Evolutionary conservation across 1,284 basidiomycete species (phyloP).

Genomic region (Caloboletus inedulis): DNA sequence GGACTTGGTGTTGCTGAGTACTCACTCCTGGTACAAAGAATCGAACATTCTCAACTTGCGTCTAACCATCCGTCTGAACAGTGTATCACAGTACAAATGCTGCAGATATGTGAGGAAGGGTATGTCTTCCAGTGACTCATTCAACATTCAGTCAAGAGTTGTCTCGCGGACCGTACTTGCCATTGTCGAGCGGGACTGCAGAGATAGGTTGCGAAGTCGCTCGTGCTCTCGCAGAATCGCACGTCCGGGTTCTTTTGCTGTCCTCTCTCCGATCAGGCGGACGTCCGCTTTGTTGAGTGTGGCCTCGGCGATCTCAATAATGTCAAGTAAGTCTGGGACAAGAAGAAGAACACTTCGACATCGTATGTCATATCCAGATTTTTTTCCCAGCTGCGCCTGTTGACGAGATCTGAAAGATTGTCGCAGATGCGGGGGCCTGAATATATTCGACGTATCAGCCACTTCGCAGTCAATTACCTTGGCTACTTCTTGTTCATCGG

Average conservation of each 20-base stretch:
- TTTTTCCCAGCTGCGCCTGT: not conserved
- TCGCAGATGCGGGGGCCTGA: slow-evolving; percentile 42
- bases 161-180: slow-evolving; percentile 37
- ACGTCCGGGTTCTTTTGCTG: slow-evolving; percentile 41
- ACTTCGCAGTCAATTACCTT: slow-evolving; percentile 40
- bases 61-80: not conserved
- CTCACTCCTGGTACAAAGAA: not conserved
- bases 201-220: slow-evolving; percentile 43
- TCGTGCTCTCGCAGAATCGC: slow-evolving; percentile 36
- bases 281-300: slow-evolving; percentile 40
- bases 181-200: slow-evolving; percentile 41
- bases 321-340: slow-evolving; percentile 39
- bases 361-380: slow-evolving; percentile 30
- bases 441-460: slow-evolving; percentile 38
- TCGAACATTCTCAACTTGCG: not conserved
- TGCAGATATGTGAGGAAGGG: slow-evolving; percentile 10
- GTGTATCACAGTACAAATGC: slow-evolving; percentile 4
- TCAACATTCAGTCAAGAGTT: not conserved
- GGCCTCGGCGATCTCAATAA: slow-evolving; percentile 40
- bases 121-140: not conserved
- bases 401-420: slow-evolving; percentile 29
- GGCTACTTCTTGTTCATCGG: slow-evolving; percentile 46
- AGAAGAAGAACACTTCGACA: slow-evolving; percentile 39
- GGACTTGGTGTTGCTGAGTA: not conserved
- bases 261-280: slow-evolving; percentile 32